These are phyloP conservation scores for Vitis hybrid DNA, from an alignment of 177 flowering plant genomes.

Conservation along the genomic window DNA sequence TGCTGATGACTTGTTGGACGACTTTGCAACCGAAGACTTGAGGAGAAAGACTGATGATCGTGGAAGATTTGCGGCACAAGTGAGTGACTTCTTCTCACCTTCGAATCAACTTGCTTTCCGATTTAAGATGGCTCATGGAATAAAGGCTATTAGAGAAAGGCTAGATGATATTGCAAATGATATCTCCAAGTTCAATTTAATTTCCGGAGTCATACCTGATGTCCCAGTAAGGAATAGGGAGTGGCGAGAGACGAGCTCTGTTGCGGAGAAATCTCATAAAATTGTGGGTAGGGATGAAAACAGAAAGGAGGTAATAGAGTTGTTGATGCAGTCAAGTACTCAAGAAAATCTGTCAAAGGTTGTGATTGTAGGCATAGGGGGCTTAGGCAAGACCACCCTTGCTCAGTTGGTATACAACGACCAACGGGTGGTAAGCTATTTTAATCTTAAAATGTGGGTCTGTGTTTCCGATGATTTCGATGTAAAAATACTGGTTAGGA, in stretches of 20 bases:
- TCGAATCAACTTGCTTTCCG: neutral
- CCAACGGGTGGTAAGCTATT: neutral
- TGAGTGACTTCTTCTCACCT: neutral
- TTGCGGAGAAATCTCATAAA: no score
- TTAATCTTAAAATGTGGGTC: neutral
- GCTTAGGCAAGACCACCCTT: neutral
- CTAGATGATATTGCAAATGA: neutral
- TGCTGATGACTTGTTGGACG: neutral
- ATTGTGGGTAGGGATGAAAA: no score
- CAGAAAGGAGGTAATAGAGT: no score
- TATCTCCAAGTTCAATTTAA: neutral
- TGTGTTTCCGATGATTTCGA: neutral
- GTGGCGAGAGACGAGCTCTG: neutral
- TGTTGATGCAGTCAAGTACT: neutral
- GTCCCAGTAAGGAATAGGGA: neutral
- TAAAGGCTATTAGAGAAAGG: neutral
- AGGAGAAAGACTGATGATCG: neutral
- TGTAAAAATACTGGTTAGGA: no score
- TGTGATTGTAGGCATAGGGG: neutral
- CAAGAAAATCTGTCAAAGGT: neutral
- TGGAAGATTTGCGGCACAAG: neutral
- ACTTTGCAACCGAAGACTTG: neutral
- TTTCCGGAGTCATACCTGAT: neutral
- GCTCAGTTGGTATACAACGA: neutral
- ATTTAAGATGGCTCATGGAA: neutral